These are phyloP conservation scores for Huntiella savannae DNA, from an alignment of 2,329 filamentous ascomycete species.

Conservation along the genomic window DNA sequence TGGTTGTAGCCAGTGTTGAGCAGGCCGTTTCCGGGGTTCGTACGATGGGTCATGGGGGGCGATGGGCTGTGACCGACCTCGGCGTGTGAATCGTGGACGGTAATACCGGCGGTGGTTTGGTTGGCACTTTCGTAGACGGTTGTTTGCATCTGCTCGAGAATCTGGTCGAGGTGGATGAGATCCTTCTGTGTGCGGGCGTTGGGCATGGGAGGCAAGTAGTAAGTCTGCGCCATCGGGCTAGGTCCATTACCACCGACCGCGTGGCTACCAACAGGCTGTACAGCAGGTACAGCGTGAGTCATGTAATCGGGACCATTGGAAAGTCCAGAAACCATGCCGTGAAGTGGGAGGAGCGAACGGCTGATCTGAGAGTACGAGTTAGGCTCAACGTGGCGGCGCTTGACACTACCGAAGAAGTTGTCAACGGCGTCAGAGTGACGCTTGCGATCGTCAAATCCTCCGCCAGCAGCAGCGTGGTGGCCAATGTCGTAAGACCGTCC, in stretches of 20 bases:
- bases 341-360: slow-evolving; percentile 66
- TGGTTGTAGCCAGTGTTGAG: slow-evolving; percentile 14
- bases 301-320: slow-evolving; percentile 38
- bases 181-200: slow-evolving; percentile 88
- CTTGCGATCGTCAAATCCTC: slow-evolving; percentile 50
- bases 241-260: slow-evolving; percentile 32
- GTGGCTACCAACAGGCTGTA: slow-evolving; percentile 29
- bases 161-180: slow-evolving; percentile 79
- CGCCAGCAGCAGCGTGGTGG: slow-evolving; percentile 15
- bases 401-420: slow-evolving; percentile 84
- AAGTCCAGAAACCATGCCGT: slow-evolving; percentile 48
- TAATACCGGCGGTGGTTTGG: slow-evolving; percentile 61
- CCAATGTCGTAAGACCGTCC: slow-evolving; percentile 16
- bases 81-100: slow-evolving; percentile 52
- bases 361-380: slow-evolving; percentile 81
- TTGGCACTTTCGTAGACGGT: slow-evolving; percentile 89
- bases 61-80: slow-evolving; percentile 39
- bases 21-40: slow-evolving; percentile 17
- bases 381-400: slow-evolving; percentile 78
- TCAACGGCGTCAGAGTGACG: slow-evolving; percentile 76
- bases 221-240: slow-evolving; percentile 44
- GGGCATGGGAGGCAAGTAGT: slow-evolving; percentile 71
- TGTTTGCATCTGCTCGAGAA: slow-evolving; percentile 87
- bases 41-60: slow-evolving; percentile 23
- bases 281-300: slow-evolving; percentile 21